A percentile compares a stretch with the other conserved stretches of the same genome.
Evolutionary conservation across 306 rosid genomes (phyloP).

Genomic region (Sphenostylis stenocarpa): DNA sequence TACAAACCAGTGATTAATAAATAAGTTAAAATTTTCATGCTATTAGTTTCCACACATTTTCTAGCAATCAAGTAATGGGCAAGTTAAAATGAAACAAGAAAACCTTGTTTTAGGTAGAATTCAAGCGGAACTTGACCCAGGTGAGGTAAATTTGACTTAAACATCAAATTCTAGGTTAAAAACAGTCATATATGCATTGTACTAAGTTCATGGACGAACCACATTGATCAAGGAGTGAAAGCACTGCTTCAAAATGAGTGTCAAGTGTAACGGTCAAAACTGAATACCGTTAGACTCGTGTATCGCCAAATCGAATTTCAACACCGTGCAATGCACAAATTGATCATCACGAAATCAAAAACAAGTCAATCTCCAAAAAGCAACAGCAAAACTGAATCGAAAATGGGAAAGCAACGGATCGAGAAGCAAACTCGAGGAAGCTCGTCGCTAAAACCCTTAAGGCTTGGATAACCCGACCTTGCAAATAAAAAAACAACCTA

Average conservation of each 20-base stretch:
- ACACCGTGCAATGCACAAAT: slow-evolving; percentile 37
- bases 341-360: slow-evolving; percentile 30
- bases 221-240: slow-evolving; percentile 23
- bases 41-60: slow-evolving; percentile 1
- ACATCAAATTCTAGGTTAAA: slow-evolving; percentile 33
- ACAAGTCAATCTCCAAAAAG: slow-evolving; percentile 33
- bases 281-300: slow-evolving; percentile 34
- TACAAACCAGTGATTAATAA: neutral
- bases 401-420: slow-evolving; percentile 56
- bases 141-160: slow-evolving; percentile 19
- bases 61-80: slow-evolving; percentile 25
- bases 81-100: slow-evolving; percentile 14
- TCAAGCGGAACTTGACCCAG: slow-evolving; percentile 2
- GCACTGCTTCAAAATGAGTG: slow-evolving; percentile 31
- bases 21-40: neutral
- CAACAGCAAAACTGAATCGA: slow-evolving; percentile 37
- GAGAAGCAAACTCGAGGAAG: slow-evolving; percentile 48
- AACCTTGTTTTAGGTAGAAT: slow-evolving; percentile 17
- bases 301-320: slow-evolving; percentile 29
- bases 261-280: slow-evolving; percentile 40
- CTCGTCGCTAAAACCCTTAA: slow-evolving; percentile 62
- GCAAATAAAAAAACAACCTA: slow-evolving; percentile 36
- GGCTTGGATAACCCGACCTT: slow-evolving; percentile 45
- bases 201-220: slow-evolving; percentile 13
- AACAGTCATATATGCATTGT: neutral